These are phyloP conservation scores for Sporothrix mexicana DNA, from an alignment of 2,329 filamentous ascomycete species.

Conservation along the genomic window DNA sequence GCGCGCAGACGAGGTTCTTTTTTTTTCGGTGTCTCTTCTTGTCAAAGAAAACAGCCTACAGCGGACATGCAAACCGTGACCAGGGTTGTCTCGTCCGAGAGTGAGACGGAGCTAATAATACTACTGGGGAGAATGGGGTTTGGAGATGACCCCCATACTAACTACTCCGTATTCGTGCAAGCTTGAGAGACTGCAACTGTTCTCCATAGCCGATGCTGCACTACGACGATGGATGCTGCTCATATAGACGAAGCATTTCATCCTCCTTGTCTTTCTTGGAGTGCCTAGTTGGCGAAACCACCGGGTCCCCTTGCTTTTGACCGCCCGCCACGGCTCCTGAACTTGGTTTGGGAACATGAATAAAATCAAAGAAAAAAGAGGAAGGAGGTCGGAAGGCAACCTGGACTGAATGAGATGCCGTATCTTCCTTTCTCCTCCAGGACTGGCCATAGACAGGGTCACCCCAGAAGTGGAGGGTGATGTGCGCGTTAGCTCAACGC, in stretches of 20 bases:
- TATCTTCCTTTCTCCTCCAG: background rate
- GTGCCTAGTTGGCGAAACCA: background rate
- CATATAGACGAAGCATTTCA: constrained; percentile 1
- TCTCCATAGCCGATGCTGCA: background rate
- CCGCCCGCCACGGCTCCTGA: constrained; percentile 15
- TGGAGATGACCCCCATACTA: constrained; percentile 7
- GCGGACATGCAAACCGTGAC: constrained; percentile 13
- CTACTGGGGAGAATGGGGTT: background rate
- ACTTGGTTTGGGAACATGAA: background rate
- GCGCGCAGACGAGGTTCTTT: background rate
- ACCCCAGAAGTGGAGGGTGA: background rate
- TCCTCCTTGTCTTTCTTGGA: background rate
- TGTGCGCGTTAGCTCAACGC: background rate
- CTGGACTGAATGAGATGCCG: background rate
- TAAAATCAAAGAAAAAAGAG: background rate
- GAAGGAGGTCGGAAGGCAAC: background rate
- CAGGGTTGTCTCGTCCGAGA: constrained; percentile 17
- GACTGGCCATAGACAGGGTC: too few relatives aligned
- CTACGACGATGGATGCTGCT: background rate
- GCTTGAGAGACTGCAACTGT: background rate
- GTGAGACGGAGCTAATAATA: background rate
- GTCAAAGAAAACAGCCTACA: background rate
- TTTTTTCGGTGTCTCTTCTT: constrained; percentile 5
- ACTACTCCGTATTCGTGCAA: background rate
- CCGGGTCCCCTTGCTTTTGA: background rate